Base-by-base conservation (phyloP, 1,284 basidiomycete species). In the Trichosporon ovoides region DNA sequence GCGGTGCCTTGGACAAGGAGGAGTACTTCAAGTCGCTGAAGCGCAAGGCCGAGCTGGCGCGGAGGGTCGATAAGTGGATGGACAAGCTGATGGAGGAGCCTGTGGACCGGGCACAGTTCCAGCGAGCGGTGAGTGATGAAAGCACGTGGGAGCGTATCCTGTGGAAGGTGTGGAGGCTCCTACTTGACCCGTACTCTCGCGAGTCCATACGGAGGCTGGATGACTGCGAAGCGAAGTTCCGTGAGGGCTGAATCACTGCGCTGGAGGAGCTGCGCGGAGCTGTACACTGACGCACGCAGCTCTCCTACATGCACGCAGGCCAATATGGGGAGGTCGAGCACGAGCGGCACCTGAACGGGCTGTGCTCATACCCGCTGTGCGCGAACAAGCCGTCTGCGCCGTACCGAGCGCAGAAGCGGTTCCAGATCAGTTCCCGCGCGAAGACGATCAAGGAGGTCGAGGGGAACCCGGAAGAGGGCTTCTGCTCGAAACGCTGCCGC, bases 291-390 rank as follows among this genome's bases (percentile, higher is more conserved):
- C 48, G 1, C n/a, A n/a, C 19, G 28, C 58, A 66, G 64, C 60
- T 61, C 53, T 37, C 54, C 0, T 65, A 64, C 55, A 53, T 68
- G 43, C 64, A 68, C 56, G 51, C 56, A 0, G 38, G 58, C 12
- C 67, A 71, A 48, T 75, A 73, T 56, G 57, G 49, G 50, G 67
- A 70, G 54, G 65, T 69, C 13, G 57, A 55, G 28, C 70, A 72
- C 53, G 73, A 75, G 54, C 66, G 73, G 7, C 73, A 75, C 51
- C 65, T 75, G 7, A 72, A 72, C 61, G 48, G 52, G 3, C 57
- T 70, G 18, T 75, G 73, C 61, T 69, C 68, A 1, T 75, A 75
- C 52, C 66, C 71, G 1, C 51, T 66, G 5, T 75, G 73, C 50
- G 28, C 61, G 3, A 69, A 71, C 31, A 52, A 59, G 1, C 73